These are phyloP conservation scores for Petasospora fabianii DNA, from an alignment of 1,139 yeast species.

Conservation along the genomic window DNA sequence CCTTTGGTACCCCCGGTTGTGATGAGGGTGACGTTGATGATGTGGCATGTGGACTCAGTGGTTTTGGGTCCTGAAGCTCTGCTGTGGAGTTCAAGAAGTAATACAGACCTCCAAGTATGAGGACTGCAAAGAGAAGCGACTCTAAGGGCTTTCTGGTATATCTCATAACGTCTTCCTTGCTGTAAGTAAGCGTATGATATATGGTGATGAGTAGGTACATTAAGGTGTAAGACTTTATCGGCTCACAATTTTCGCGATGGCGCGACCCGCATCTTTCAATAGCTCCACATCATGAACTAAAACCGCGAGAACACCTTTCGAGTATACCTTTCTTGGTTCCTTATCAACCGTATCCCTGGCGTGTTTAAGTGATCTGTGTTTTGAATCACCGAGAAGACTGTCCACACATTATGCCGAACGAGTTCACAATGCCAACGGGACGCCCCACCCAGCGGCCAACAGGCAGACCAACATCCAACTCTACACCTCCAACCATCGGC, in stretches of 20 bases:
- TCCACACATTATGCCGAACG: not conserved
- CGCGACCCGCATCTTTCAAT: not conserved
- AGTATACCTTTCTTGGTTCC: not conserved
- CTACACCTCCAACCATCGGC: slow-evolving; percentile 27
- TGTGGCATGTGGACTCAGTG: slow-evolving; percentile 16
- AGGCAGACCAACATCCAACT: not conserved
- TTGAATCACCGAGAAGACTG: not conserved
- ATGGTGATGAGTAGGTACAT: not conserved
- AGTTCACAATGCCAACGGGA: slow-evolving; percentile 11
- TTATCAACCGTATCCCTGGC: not conserved
- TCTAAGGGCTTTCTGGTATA: slow-evolving; percentile 14
- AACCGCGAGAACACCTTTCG: too few relatives aligned
- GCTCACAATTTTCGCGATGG: not conserved
- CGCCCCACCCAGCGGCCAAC: slow-evolving; percentile 13
- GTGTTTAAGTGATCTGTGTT: too few relatives aligned
- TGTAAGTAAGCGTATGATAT: not conserved
- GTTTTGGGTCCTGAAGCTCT: slow-evolving; percentile 24
- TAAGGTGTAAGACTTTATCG: not conserved
- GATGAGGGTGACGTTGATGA: not conserved
- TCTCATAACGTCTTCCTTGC: slow-evolving; percentile 10
- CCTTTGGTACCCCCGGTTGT: too few relatives aligned
- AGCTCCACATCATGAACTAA: too few relatives aligned
- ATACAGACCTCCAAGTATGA: slow-evolving; percentile 15
- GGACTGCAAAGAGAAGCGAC: slow-evolving; percentile 11
- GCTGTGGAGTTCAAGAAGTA: slow-evolving; percentile 19